phyloP scores from a whole-genome alignment of 192 early-diverging fungal genomes.

The Polychytrium aggregatum region DNA sequence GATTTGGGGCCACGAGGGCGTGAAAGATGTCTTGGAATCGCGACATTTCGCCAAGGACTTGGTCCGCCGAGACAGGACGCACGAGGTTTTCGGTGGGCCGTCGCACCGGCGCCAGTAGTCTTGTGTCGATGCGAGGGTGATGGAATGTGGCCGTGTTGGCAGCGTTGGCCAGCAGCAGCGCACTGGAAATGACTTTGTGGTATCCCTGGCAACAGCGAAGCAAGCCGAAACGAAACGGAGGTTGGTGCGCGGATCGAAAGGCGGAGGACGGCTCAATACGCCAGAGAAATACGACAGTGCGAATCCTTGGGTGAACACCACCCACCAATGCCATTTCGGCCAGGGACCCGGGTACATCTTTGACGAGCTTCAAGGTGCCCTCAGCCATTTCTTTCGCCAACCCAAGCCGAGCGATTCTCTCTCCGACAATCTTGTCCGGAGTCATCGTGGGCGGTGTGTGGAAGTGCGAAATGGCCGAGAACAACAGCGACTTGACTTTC shows the following conservation, averaged over 20 bases:
- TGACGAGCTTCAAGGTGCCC: conserved; percentile 13
- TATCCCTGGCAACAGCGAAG: conserved; percentile 11
- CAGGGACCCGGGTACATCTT: conserved; percentile 18
- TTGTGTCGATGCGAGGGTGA: conserved; percentile 19
- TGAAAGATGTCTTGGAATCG: conserved; percentile 15
- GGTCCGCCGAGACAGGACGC: conserved; percentile 7
- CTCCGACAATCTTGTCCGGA: conserved; percentile 26
- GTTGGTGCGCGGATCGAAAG: not conserved
- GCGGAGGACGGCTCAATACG: not conserved
- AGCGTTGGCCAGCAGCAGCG: conserved; percentile 20
- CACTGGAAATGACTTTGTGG: conserved; percentile 15
- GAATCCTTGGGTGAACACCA: no score
- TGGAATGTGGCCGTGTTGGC: conserved; percentile 32
- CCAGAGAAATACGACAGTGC: no score
- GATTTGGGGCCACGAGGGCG: conserved; percentile 8
- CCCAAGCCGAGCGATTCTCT: conserved; percentile 28
- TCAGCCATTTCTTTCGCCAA: conserved; percentile 21
- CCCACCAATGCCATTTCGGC: conserved; percentile 19
- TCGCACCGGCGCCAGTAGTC: conserved; percentile 16
- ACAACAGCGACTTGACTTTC: conserved; percentile 28
- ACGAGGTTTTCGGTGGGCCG: conserved; percentile 28
- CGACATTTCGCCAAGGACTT: conserved; percentile 11
- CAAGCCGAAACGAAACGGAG: not conserved
- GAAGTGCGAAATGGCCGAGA: conserved; percentile 40
- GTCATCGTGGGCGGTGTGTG: conserved; percentile 23